Base-by-base conservation (phyloP, 1,139 yeast species). In the Saccharomyces uvarum region DNA sequence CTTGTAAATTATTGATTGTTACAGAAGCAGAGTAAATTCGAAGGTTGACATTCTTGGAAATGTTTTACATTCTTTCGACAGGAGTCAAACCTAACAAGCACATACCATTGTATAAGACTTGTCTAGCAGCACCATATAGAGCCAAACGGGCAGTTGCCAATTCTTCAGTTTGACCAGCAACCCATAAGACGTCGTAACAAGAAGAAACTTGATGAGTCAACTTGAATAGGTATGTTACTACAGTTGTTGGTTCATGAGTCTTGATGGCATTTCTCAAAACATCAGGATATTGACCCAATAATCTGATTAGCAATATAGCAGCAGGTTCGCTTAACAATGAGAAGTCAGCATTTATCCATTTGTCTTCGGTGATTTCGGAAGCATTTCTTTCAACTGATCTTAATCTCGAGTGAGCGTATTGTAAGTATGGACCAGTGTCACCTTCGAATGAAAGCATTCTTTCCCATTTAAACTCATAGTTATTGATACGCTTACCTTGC, bases 391-490 rank as follows among this genome's bases (percentile, higher is more conserved):
- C 93, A 67, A 93, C 91, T 2, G 98, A 91, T 75, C 95, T 83
- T 71, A 93, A 83, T 75, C 99, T 88, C 47, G 99, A 90, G 75
- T 93, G 99, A 51, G 99, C 99, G 70, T 93, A 93, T 75, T 93
- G 99, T 73, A 93, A 81, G 76, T 95, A 93, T 59, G 99, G 99
- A 70, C 99, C 99, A 58, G 99, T 93, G 74, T 93, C 99, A 74
- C 99, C 99, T 78, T 93, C 99, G 64, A 95, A 91, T 5, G 97
- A 89, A 52, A 88, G 80, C 98, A 93, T 93, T 78, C 99, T 88
- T 67, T 88, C 91, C 99, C 99, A 93, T 74, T 90, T 88, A 75
- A 95, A 95, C 66, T 86, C 90, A 75, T 95, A 95, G 76, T 93
- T 91, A 78, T 93, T 90, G 73, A 91, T 82, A 75, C 99, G 87